A percentile compares a stretch with the other conserved stretches of the same genome.
Evolutionary conservation across 2,329 filamentous ascomycete species (phyloP).

Genomic region (Pleurostoma richardsiae): DNA sequence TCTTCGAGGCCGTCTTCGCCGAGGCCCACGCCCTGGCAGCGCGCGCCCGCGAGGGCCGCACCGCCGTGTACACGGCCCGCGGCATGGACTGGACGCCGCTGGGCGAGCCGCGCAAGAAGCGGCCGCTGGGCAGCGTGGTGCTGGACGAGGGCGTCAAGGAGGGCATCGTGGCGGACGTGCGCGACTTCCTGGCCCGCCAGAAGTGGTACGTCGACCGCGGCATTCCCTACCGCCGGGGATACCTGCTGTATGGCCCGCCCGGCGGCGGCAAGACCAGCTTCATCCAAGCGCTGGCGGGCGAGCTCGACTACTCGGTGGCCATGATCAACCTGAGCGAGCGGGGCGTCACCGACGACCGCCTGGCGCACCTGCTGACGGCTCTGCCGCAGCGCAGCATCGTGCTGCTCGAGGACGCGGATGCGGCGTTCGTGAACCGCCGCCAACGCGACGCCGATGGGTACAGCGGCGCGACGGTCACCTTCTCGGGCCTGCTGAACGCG

Average conservation of each 20-base stretch:
- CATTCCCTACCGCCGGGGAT: slow-evolving; percentile 86
- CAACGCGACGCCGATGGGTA: slow-evolving; percentile 79
- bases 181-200: slow-evolving; percentile 72
- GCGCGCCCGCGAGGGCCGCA: slow-evolving; percentile 84
- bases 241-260: slow-evolving; percentile 82
- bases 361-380: slow-evolving; percentile 82
- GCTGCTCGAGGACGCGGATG: slow-evolving; percentile 85
- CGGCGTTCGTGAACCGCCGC: slow-evolving; percentile 78
- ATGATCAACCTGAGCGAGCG: slow-evolving; percentile 88
- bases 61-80: slow-evolving; percentile 80
- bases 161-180: slow-evolving; percentile 71
- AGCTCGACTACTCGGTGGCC: slow-evolving; percentile 86
- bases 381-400: slow-evolving; percentile 78
- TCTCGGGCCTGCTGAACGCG: slow-evolving; percentile 82
- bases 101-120: slow-evolving; percentile 78
- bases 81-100: slow-evolving; percentile 82
- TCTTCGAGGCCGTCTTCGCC: slow-evolving; percentile 85
- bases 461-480: slow-evolving; percentile 82
- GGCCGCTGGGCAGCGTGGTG: slow-evolving; percentile 83
- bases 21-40: slow-evolving; percentile 80
- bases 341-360: slow-evolving; percentile 82
- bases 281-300: slow-evolving; percentile 90
- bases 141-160: slow-evolving; percentile 81
- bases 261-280: slow-evolving; percentile 94
- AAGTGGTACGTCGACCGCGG: slow-evolving; percentile 94